phyloP scores from a whole-genome alignment of 257 asterid species.

The Solanum sejunctum region DNA sequence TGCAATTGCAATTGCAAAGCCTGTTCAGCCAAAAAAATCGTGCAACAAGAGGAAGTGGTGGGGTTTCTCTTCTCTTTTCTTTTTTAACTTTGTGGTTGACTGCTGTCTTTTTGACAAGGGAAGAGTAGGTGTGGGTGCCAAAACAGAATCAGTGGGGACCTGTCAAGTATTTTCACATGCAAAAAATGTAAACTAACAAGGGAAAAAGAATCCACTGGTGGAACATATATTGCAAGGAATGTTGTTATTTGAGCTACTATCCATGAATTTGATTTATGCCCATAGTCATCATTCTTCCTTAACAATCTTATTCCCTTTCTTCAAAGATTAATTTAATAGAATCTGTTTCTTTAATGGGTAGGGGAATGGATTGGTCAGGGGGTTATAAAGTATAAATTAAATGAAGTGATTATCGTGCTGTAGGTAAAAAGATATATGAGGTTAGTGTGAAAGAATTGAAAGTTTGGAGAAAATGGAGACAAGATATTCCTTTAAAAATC shows the following conservation, averaged over 20 bases:
- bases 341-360: not conserved
- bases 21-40: not conserved
- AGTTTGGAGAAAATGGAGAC: not conserved
- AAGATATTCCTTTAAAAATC: not conserved
- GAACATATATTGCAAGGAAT: not conserved
- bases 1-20: not conserved
- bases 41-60: not conserved
- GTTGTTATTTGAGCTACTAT: not conserved
- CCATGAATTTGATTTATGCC: not conserved
- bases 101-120: not conserved
- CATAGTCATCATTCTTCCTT: not conserved
- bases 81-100: not conserved
- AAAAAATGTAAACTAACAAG: too few species aligned
- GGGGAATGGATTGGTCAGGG: not conserved
- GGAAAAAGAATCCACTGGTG: not conserved
- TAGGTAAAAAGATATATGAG: not conserved
- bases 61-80: not conserved
- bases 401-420: not conserved
- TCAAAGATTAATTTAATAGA: not conserved
- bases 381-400: not conserved
- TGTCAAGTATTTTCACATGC: not conserved
- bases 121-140: not conserved
- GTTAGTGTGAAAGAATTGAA: constrained; percentile 1
- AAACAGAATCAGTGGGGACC: not conserved
- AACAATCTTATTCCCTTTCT: not conserved